Evolutionary conservation across 176 grass and related monocot species (phyloP).

Genomic region (Chloris gayana): DNA sequence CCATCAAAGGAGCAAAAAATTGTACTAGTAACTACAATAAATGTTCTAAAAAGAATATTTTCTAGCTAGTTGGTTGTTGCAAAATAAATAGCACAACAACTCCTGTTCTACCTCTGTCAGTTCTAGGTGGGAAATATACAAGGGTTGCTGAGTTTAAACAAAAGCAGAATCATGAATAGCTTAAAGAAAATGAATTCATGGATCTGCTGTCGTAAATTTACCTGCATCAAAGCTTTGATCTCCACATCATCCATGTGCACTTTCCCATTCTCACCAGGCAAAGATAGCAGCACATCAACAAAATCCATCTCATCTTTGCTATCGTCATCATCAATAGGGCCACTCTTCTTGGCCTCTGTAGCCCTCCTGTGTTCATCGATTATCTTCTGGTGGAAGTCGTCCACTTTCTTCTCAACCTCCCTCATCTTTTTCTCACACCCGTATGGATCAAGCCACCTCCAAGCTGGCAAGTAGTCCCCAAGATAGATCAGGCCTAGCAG

Average conservation of each 20-base stretch:
- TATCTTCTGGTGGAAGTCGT: constrained; percentile 93
- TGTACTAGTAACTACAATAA: too few species aligned
- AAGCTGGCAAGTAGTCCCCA: constrained; percentile 85
- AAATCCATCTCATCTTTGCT: constrained; percentile 72
- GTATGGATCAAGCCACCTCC: constrained; percentile 81
- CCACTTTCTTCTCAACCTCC: constrained; percentile 82
- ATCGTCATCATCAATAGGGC: constrained; percentile 29
- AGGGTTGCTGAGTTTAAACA: constrained; percentile 9
- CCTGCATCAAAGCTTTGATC: constrained; percentile 97
- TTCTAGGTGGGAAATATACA: constrained; percentile 8
- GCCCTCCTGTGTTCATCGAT: constrained; percentile 77
- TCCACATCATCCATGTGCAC: constrained; percentile 80
- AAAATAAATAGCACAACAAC: constrained; percentile 8
- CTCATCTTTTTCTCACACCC: constrained; percentile 88
- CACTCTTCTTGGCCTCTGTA: constrained; percentile 52
- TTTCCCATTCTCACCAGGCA: constrained; percentile 78
- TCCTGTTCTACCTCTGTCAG: not conserved
- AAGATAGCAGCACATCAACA: constrained; percentile 79
- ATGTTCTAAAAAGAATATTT: not conserved
- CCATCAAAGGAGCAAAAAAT: too few species aligned
- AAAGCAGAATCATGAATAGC: not conserved
- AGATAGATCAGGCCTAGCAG: constrained; percentile 84
- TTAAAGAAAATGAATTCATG: constrained; percentile 38
- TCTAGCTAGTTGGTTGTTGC: not conserved
- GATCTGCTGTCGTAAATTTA: constrained; percentile 27